These are phyloP conservation scores for Taphrina deformans DNA, from an alignment of 1,139 yeast genomes.

Conservation along the genomic window DNA sequence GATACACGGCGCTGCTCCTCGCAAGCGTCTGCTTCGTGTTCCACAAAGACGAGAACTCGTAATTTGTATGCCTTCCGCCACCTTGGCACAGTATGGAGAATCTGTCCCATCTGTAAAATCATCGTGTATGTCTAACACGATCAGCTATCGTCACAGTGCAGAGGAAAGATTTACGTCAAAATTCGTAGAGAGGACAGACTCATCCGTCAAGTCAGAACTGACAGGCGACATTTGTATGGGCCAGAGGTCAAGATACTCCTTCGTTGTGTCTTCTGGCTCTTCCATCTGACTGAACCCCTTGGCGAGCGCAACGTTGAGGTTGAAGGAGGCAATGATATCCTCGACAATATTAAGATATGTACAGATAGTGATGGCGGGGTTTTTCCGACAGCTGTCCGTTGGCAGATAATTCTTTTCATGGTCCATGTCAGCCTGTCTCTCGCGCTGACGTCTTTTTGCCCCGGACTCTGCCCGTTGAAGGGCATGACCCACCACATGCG, in stretches of 20 bases:
- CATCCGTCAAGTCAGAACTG: slow-evolving; percentile 62
- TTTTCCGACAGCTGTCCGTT: slow-evolving; percentile 75
- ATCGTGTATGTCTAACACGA: slow-evolving; percentile 89
- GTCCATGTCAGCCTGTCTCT: slow-evolving; percentile 27
- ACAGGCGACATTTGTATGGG: slow-evolving; percentile 95
- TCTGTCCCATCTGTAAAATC: slow-evolving; percentile 89
- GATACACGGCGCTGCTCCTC: slow-evolving; percentile 66
- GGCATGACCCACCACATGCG: slow-evolving; percentile 10
- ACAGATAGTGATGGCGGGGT: slow-evolving; percentile 63
- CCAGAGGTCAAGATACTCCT: slow-evolving; percentile 73
- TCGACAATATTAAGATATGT: slow-evolving; percentile 94
- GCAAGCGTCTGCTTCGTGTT: slow-evolving; percentile 62
- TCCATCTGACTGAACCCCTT: slow-evolving; percentile 70
- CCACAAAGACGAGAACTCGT: slow-evolving; percentile 88
- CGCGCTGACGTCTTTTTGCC: slow-evolving; percentile 8
- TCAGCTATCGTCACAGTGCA: not conserved
- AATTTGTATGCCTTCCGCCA: slow-evolving; percentile 77
- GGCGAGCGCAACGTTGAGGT: slow-evolving; percentile 90
- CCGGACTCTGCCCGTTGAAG: slow-evolving; percentile 16
- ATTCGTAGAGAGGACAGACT: slow-evolving; percentile 49
- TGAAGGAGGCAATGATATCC: slow-evolving; percentile 78
- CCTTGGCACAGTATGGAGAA: slow-evolving; percentile 83
- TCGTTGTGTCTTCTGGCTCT: slow-evolving; percentile 51
- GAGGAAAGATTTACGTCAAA: slow-evolving; percentile 4
- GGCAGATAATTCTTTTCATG: slow-evolving; percentile 53